Evolutionary conservation across 768 basidiomycete species (phyloP).

Genomic region (Boletus rufocinnamomeus): DNA sequence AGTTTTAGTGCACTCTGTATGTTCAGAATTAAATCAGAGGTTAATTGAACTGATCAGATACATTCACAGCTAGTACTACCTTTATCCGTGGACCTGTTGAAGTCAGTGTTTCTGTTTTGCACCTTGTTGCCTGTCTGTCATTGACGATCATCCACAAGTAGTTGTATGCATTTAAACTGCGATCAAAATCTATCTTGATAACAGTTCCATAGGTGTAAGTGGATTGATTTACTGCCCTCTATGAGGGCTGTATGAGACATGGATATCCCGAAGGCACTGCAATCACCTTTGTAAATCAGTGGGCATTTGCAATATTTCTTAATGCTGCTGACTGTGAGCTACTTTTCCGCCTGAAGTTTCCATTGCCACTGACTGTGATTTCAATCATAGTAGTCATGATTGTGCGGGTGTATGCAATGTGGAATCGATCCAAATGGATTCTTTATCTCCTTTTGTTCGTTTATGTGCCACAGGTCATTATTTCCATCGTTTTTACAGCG

Average conservation of each 20-base stretch:
- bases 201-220: conserved; percentile 6
- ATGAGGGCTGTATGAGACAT: background rate
- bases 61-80: background rate
- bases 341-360: background rate
- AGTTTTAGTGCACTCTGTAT: background rate
- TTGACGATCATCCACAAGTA: background rate
- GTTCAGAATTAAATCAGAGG: too few species aligned
- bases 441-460: background rate
- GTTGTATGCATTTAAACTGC: background rate
- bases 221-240: too few species aligned
- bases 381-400: conserved; percentile 9
- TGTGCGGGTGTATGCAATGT: too few species aligned
- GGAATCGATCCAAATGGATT: background rate
- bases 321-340: conserved; percentile 10
- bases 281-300: background rate
- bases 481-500: too few species aligned
- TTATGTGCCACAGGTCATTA: background rate
- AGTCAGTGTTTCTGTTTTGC: background rate
- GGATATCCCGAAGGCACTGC: background rate
- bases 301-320: conserved; percentile 1
- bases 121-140: too few species aligned
- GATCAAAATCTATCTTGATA: too few species aligned
- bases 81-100: background rate
- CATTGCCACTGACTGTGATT: background rate
- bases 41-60: background rate